These are phyloP conservation scores for Circinella minor DNA, from an alignment of 371 early-diverging fungal species.

Conservation along the genomic window DNA sequence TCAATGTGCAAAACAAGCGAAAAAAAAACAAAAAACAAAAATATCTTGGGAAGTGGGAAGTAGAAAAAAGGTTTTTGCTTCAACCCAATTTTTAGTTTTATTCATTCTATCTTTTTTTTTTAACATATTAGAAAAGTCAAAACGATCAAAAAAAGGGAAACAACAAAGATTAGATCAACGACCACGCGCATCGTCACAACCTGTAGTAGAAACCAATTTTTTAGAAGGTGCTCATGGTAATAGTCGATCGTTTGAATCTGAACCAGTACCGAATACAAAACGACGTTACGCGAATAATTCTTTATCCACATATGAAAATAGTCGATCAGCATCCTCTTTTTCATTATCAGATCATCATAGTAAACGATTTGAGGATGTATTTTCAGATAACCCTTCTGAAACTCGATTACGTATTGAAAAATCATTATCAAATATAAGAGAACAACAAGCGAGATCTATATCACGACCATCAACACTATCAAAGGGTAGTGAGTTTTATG, in stretches of 20 bases:
- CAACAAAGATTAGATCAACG: background rate
- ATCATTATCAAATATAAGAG: constrained; percentile 15
- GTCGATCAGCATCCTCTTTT: background rate
- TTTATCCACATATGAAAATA: background rate
- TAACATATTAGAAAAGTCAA: background rate
- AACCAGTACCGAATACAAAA: background rate
- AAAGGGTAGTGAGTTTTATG: background rate
- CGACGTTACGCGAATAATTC: too few relatives aligned
- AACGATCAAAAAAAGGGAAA: background rate
- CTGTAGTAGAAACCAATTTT: background rate
- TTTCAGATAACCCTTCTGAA: constrained; percentile 13
- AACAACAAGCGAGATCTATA: background rate
- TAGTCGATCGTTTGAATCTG: background rate
- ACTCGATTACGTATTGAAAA: constrained; percentile 18
- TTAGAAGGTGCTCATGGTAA: background rate
- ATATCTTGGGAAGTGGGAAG: too few relatives aligned
- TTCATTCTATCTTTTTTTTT: too few relatives aligned
- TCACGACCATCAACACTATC: background rate
- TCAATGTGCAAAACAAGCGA: background rate
- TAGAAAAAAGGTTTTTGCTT: too few relatives aligned
- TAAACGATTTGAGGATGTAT: background rate
- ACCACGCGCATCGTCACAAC: constrained; percentile 1
- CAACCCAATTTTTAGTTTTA: too few relatives aligned
- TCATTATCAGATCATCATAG: background rate
- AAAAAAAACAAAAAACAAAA: too few relatives aligned